Evolutionary conservation across 228 moss, liverwort and hornwort species (phyloP), one percentile per base, ranked within the genome.

Genomic region (Sphagnum magellanicum): DNA sequence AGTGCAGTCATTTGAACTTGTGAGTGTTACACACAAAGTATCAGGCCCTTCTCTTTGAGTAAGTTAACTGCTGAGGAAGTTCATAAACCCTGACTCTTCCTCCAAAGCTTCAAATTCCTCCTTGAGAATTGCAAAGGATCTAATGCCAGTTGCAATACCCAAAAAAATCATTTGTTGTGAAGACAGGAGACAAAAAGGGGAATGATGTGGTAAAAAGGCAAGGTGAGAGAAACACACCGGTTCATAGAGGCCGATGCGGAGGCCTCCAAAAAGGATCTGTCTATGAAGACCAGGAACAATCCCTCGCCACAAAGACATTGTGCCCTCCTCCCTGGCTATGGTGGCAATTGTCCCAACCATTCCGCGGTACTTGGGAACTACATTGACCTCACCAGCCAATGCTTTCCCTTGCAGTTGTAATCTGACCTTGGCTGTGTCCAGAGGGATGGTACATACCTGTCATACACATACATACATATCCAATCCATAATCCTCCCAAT

Each of bases 381-480:
- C 92, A 74, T 82, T 71, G 6, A 62, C 86, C 8, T 73, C 89
- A 1, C 90, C 89, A 16, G 89, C 92, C 50, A 87, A 66, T 9
- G 92, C 88, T 74, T 94, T 98, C 52, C 98, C 93, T 70, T 98
- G 98, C 68, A 98, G 76, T 83, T 98, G 98, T 70, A 98, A 59
- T 75, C 98, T 81, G 76, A 98, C 98, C 77, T 98, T 98, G 48
- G 98, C 98, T 48, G 98, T 98, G 62, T 98, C 98, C 15, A 98
- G 76, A 5, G 98, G 98, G 49, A 98, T 98, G 7, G 98, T 98
- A 71, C 92, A 98, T 16, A 68, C 71, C 98, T 98, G 89, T 63
- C 71, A 81, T 61, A 67, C 55, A 55, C 32, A 32, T 32, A 32
- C 32, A 32, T 32, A 32, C 32, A 32, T 32, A 32, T 32, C 32